These are phyloP conservation scores for Annulohypoxylon maeteangense DNA, from an alignment of 495 filamentous ascomycete species.

Conservation along the genomic window DNA sequence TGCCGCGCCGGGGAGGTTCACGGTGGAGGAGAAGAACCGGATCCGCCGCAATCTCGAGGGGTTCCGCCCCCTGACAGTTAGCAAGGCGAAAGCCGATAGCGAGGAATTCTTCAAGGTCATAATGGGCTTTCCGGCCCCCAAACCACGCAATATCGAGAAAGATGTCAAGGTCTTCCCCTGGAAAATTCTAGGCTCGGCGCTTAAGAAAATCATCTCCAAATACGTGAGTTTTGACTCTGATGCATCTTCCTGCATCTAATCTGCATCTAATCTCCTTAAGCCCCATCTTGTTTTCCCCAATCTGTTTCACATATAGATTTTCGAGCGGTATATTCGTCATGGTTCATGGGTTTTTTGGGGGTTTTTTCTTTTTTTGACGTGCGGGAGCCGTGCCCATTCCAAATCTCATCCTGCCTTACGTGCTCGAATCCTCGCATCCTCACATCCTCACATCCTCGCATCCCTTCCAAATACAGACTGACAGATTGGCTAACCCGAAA, in stretches of 20 bases:
- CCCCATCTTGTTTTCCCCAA: background rate
- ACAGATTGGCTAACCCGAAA: constrained; percentile 8
- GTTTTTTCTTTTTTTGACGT: constrained; percentile 3
- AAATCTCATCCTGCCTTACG: background rate
- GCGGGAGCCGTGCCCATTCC: background rate
- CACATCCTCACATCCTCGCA: background rate
- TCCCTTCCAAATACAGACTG: background rate
- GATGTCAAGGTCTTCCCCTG: constrained; percentile 98
- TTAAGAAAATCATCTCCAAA: constrained; percentile 99
- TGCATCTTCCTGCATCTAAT: background rate
- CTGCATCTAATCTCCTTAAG: background rate
- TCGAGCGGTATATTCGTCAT: background rate
- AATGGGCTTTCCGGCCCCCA: constrained; percentile 95
- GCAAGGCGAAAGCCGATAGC: constrained; percentile 88
- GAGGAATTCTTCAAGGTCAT: constrained; percentile 98
- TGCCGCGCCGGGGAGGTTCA: constrained; percentile 75
- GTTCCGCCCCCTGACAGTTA: constrained; percentile 88
- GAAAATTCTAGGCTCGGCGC: constrained; percentile 80
- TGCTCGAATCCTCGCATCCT: background rate
- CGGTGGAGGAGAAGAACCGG: constrained; percentile 96
- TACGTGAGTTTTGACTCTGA: constrained; percentile 60
- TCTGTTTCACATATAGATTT: background rate
- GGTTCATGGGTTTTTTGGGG: too few species aligned
- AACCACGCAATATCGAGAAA: constrained; percentile 97
- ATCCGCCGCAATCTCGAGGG: constrained; percentile 95